Conservation (phyloP, 208 protist species). For the Herpetomonas tarakana region DNA sequence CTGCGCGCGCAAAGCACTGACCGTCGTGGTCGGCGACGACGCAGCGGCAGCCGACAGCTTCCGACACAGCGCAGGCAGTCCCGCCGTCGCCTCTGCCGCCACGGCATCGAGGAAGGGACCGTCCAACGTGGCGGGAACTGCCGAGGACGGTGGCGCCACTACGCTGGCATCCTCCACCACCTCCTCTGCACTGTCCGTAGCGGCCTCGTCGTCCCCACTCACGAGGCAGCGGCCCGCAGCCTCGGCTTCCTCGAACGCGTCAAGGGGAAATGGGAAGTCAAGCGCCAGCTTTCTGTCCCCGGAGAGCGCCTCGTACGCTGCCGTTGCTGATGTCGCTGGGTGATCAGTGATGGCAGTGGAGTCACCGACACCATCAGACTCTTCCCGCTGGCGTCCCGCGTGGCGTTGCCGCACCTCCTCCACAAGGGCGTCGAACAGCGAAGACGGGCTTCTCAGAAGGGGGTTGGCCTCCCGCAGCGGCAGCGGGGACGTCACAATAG, state of each 20-base stretch:
- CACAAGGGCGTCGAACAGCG: slow-evolving; percentile 10
- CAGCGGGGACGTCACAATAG: no score
- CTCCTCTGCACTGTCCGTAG: neutral
- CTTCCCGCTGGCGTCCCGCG: no score
- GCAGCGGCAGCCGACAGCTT: no score
- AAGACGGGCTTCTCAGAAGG: neutral
- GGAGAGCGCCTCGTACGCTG: neutral
- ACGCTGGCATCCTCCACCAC: neutral
- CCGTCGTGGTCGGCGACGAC: no score
- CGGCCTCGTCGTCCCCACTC: neutral
- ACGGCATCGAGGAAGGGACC: no score
- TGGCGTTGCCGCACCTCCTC: neutral
- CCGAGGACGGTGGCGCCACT: no score
- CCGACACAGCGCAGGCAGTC: no score
- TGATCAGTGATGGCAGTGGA: no score
- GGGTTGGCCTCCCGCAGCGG: neutral
- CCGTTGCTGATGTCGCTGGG: neutral
- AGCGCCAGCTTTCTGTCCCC: neutral
- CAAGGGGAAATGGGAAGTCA: neutral
- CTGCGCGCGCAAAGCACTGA: no score
- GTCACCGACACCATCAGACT: no score
- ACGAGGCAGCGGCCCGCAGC: neutral
- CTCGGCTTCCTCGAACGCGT: neutral
- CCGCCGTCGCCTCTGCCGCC: no score
- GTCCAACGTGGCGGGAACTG: no score